Base-by-base conservation (phyloP, 441 rosid genomes). In the Pelargonium australe region DNA sequence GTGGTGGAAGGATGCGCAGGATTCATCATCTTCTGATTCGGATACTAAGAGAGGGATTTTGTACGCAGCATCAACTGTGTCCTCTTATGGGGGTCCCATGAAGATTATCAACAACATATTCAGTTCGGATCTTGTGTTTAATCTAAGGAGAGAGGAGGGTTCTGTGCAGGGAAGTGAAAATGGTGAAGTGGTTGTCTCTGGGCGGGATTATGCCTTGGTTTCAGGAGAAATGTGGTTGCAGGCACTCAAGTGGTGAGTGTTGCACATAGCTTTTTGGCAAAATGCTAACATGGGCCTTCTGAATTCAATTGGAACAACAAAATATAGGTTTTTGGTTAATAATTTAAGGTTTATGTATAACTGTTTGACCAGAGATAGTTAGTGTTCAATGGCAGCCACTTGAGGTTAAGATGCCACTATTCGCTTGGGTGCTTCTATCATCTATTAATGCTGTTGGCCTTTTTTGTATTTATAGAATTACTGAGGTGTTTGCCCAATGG, bases 1-100 rank as follows among this genome's bases (percentile, higher is more conserved):
- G 87, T 92, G 99, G 99, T 92, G 97, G 99, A 90, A 81, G 77
- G 96, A 86, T 77, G 90, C 95, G 0, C 83, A 79, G 31, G 90
- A 78, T 73, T 81, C 91, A 51, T 45, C 73, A 55, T 74, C 74
- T 25, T 41, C 66, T 57, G 88, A 82, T 69, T 73, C 87, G n/a
- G 84, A 77, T 81, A 86, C 73, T 68, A 87, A 78, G 68, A 82
- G 75, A 77, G 97, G 90, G 83, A 66, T 90, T 71, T 47, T 89
- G 78, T 95, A 87, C 69, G 83, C 85, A 4, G 96, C 95, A 19
- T 80, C 85, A 25, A 77, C 83, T 6, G 92, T 84, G 55, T 78
- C 92, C 6, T 85, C 90, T 3, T 95, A 87, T 77, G 88, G 74
- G 5, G 90, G 96, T 66, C 95, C 99, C 16, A 86, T 92, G 98